Evolutionary conservation across 2,329 filamentous ascomycete species (phyloP).

Genomic region (Talaromyces sp.): DNA sequence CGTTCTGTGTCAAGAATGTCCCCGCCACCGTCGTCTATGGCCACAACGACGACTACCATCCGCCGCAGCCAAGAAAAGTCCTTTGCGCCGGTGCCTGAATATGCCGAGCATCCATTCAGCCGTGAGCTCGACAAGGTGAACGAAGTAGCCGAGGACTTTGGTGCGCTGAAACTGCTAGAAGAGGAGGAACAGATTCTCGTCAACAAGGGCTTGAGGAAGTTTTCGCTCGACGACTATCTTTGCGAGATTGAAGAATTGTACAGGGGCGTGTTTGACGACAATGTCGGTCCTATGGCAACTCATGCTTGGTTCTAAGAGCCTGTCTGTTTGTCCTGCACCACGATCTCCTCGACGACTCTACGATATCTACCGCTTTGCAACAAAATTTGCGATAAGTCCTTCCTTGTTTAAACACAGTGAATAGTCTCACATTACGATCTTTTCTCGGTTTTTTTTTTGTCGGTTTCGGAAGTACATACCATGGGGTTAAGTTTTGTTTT

Average conservation of each 20-base stretch:
- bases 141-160: slow-evolving; percentile 87
- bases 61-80: slow-evolving; percentile 36
- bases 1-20: slow-evolving; percentile 58
- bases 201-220: slow-evolving; percentile 67
- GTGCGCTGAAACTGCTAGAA: slow-evolving; percentile 60
- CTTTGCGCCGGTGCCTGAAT: slow-evolving; percentile 34
- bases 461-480: slow-evolving; percentile 11
- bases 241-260: slow-evolving; percentile 71
- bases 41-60: slow-evolving; percentile 30
- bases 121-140: slow-evolving; percentile 88
- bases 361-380: slow-evolving; percentile 6
- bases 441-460: slow-evolving; percentile 10
- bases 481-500: slow-evolving; percentile 9
- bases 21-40: slow-evolving; percentile 39
- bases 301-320: slow-evolving; percentile 40
- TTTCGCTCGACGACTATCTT: slow-evolving; percentile 79
- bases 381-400: not conserved
- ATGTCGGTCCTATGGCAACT: slow-evolving; percentile 32
- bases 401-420: not conserved
- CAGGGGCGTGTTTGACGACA: slow-evolving; percentile 57
- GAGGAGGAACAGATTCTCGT: slow-evolving; percentile 71
- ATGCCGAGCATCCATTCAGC: slow-evolving; percentile 70
- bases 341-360: slow-evolving; percentile 11
- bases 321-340: not conserved
- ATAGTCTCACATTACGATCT: slow-evolving; percentile 3